Percentiles rank a stretch among this genome's conserved stretches.
These are phyloP conservation scores for Rhynchosporium secalis DNA, from an alignment of 2,329 filamentous ascomycete species.

Conservation along the genomic window DNA sequence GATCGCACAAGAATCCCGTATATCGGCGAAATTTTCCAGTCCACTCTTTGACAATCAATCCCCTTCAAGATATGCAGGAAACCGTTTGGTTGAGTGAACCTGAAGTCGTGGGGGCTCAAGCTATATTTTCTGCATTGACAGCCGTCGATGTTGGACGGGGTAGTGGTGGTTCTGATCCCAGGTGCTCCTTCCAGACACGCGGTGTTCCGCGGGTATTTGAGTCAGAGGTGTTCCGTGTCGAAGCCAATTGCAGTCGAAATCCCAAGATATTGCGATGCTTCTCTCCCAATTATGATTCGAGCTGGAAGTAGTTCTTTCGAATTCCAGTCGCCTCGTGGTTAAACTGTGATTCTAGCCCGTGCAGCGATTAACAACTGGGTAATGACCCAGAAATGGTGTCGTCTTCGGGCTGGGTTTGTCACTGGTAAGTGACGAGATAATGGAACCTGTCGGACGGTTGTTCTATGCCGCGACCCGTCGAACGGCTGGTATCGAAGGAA, in stretches of 20 bases:
- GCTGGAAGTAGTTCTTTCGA: slow-evolving; percentile 15
- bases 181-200: slow-evolving; percentile 19
- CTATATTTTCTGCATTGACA: slow-evolving; percentile 29
- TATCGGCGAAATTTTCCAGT: slow-evolving; percentile 10
- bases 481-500: slow-evolving; percentile 11
- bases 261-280: neutral
- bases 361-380: neutral
- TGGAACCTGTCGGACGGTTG: slow-evolving; percentile 15
- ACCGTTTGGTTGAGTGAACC: slow-evolving; percentile 20
- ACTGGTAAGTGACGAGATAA: neutral
- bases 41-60: slow-evolving; percentile 17
- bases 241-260: neutral
- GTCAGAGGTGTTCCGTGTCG: neutral
- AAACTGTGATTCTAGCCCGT: neutral
- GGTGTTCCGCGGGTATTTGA: slow-evolving; percentile 13
- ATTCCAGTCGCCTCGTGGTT: slow-evolving; percentile 4
- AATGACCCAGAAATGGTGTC: slow-evolving; percentile 8
- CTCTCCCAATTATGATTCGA: slow-evolving; percentile 5
- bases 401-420: neutral
- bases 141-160: slow-evolving; percentile 28
- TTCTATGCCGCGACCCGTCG: slow-evolving; percentile 15
- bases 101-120: slow-evolving; percentile 25
- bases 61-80: slow-evolving; percentile 27
- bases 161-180: slow-evolving; percentile 18
- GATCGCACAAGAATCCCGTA: slow-evolving; percentile 10